Evolutionary conservation across 2,329 filamentous ascomycete genomes (phyloP), one percentile per base, ranked within the genome.

Genomic region (Xylaria sp.): DNA sequence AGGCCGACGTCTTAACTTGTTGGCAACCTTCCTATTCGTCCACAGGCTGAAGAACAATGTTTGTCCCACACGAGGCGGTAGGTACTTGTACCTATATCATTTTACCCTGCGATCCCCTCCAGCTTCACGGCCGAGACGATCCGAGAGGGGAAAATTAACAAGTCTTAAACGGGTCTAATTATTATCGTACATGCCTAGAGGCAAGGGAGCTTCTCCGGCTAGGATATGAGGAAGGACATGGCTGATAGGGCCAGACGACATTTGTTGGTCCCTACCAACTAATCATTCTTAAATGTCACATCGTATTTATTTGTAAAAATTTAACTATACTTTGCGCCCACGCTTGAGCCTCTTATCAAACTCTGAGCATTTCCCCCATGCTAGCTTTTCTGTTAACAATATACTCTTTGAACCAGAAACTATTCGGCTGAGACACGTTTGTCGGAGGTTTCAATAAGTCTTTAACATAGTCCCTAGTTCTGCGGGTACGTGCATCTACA

Each of bases 401-500:
- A 42, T 60, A 59, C 34, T 39, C 36, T 57, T 42, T 56, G 60
- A 58, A 51, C 53, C 66, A 55, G 48, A 57, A 11, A 51, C 8
- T 24, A 57, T 61, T 58, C 45, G 53, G 39, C 34, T 60, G 57
- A 61, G 66, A 68, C 66, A 68, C 24, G 30, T 32, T 19, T 65
- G 57, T 61, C 61, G 66, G 57, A 51, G 51, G 48, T 47, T 61
- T 65, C 64, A 61, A 61, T 58, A 45, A 39, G 45, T 51, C 56
- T 34, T 64, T 32, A 32, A 51, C 64, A 55, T 60, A n/a, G 45
- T 24, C 30, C 48, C 63, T 34, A 45, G 51, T 67, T 45, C 24
- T 48, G 50, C 67, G 67, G 67, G 34, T 69, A 67, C 67, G 39
- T 67, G 56, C 67, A 58, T 67, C 61, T 34, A 48, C 42, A 12